Percentiles rank a stretch among this genome's conserved stretches.
Conservation (phyloP, 1,139 yeast genomes). For the Geotrichum phurueaensis region DNA sequence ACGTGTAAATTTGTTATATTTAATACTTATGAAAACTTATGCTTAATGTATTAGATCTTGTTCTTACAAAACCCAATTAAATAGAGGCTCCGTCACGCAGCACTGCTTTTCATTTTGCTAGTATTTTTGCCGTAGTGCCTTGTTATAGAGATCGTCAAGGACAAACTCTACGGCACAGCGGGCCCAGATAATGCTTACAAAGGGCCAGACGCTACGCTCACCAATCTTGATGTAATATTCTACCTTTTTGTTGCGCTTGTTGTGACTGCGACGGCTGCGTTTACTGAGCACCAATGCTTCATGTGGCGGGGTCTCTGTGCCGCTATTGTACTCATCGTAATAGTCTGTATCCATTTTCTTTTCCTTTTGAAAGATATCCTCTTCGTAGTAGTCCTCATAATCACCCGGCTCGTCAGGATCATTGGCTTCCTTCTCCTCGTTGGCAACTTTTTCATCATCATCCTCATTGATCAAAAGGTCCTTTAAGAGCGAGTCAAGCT, state of each 20-base stretch:
- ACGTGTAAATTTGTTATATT: too few relatives aligned
- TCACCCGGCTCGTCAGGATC: neutral
- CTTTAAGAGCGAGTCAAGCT: slow-evolving; percentile 53
- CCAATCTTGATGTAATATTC: slow-evolving; percentile 90
- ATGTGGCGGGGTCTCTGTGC: neutral
- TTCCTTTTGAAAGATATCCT: neutral
- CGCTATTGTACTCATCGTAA: neutral
- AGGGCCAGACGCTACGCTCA: slow-evolving; percentile 91
- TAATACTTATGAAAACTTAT: too few relatives aligned
- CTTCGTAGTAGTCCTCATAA: neutral
- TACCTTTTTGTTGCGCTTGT: slow-evolving; percentile 43
- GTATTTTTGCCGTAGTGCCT: slow-evolving; percentile 29
- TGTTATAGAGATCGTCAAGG: slow-evolving; percentile 65
- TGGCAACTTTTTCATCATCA: slow-evolving; percentile 41
- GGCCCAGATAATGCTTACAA: slow-evolving; percentile 77
- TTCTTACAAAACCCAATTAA: too few relatives aligned
- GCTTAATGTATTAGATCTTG: too few relatives aligned
- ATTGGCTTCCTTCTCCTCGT: neutral
- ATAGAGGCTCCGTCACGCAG: too few relatives aligned
- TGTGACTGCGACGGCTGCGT: neutral
- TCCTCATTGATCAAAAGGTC: slow-evolving; percentile 76
- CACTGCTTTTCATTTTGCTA: neutral
- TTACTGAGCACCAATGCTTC: neutral
- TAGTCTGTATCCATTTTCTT: neutral
- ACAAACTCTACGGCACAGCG: slow-evolving; percentile 88